phyloP scores from a whole-genome alignment of 768 basidiomycete species.

The Pisolithus marmoratus region DNA sequence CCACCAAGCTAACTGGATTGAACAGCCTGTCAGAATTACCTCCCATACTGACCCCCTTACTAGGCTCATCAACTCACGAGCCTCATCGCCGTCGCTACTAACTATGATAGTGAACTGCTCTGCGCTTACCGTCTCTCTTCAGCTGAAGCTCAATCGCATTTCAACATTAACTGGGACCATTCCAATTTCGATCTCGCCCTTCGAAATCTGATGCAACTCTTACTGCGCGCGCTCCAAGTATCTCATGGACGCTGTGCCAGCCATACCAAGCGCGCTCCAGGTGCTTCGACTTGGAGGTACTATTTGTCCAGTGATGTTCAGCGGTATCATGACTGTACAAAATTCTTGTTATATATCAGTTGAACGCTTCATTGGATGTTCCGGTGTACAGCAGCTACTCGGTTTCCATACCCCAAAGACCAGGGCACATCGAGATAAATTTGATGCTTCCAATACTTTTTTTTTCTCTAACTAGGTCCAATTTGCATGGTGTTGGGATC shows the following conservation, averaged over 20 bases:
- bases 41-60: not conserved
- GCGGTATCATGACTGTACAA: too few species aligned
- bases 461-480: constrained; percentile 59
- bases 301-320: too few species aligned
- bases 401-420: not conserved
- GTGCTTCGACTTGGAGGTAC: constrained; percentile 28
- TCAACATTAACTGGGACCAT: constrained; percentile 35
- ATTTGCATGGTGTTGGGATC: not conserved
- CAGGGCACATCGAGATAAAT: not conserved
- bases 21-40: constrained; percentile 32
- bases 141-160: constrained; percentile 35
- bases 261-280: constrained; percentile 32
- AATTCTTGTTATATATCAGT: too few species aligned
- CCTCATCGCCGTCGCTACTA: constrained; percentile 27
- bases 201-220: constrained; percentile 32
- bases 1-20: constrained; percentile 26
- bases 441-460: constrained; percentile 35
- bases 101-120: constrained; percentile 26
- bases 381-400: too few species aligned
- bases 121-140: constrained; percentile 28
- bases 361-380: too few species aligned
- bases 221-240: constrained; percentile 36
- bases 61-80: constrained; percentile 35
- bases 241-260: constrained; percentile 30
- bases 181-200: constrained; percentile 28